phyloP scores from a whole-genome alignment of 2,329 filamentous ascomycete species.

The Microcyclospora tardicrescens region DNA sequence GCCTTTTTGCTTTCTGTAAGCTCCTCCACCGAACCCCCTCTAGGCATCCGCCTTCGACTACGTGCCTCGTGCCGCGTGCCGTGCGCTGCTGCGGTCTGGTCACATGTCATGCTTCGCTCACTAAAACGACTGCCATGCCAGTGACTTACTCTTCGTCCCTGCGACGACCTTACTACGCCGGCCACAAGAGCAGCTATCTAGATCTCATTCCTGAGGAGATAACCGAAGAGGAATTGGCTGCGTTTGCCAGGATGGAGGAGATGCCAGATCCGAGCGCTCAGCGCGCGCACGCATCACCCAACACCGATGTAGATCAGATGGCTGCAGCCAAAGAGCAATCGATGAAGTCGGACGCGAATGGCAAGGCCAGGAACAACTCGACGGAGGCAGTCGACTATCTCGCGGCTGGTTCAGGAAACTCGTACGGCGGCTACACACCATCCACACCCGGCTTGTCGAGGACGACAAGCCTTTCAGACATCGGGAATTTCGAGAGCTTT shows the following conservation, averaged over 20 bases:
- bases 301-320: conserved; percentile 16
- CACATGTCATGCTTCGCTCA: not conserved
- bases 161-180: conserved; percentile 14
- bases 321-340: conserved; percentile 18
- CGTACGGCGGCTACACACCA: conserved; percentile 20
- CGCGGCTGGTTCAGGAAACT: conserved; percentile 26
- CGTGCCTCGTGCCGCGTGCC: no score
- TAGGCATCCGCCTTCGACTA: no score
- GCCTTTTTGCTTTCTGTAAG: no score
- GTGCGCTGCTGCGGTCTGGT: not conserved
- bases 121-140: conserved; percentile 1
- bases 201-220: conserved; percentile 16
- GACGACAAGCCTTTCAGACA: conserved; percentile 69
- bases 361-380: conserved; percentile 2
- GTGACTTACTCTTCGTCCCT: conserved; percentile 1
- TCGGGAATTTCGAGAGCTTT: conserved; percentile 70
- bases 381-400: conserved; percentile 17
- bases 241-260: conserved; percentile 16
- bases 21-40: no score
- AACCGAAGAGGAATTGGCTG: conserved; percentile 12
- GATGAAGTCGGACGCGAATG: conserved; percentile 6
- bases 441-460: conserved; percentile 51
- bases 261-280: conserved; percentile 8
- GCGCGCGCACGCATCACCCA: conserved; percentile 1
- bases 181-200: conserved; percentile 16